Conservation (phyloP, 331 rosid species). For the Quercus lobata region DNA sequence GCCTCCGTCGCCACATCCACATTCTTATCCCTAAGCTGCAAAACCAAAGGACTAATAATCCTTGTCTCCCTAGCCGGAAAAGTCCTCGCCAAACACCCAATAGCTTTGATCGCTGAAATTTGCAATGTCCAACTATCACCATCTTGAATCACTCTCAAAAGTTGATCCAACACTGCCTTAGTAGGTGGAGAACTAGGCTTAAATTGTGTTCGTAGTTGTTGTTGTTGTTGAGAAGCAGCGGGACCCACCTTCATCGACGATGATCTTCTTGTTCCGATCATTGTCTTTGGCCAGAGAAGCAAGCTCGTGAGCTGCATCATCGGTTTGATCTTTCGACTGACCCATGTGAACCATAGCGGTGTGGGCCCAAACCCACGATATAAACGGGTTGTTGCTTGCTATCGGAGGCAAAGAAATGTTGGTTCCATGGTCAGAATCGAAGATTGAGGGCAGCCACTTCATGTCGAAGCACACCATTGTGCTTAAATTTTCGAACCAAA, state of each 20-base stretch:
- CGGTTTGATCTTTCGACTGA: conserved; percentile 50
- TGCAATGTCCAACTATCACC: too few species aligned
- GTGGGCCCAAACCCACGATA: conserved; percentile 76
- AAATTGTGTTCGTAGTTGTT: conserved; percentile 3
- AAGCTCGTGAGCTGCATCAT: conserved; percentile 47
- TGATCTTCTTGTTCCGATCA: conserved; percentile 60
- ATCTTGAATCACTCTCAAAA: too few species aligned
- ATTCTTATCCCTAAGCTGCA: too few species aligned
- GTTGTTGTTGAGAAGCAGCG: conserved; percentile 52
- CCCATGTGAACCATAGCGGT: conserved; percentile 70
- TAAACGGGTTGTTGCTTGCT: conserved; percentile 65
- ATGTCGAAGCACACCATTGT: conserved; percentile 59
- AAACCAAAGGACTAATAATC: too few species aligned
- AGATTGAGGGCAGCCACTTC: conserved; percentile 44
- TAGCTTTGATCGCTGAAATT: too few species aligned
- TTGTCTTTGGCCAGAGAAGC: conserved; percentile 45
- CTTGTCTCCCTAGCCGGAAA: too few species aligned
- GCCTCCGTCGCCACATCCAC: too few species aligned
- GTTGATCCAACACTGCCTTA: too few species aligned
- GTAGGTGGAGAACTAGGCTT: too few species aligned
- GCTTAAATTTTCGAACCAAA: conserved; percentile 52
- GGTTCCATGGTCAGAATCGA: conserved; percentile 40
- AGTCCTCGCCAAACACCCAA: too few species aligned
- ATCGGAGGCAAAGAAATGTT: conserved; percentile 63
- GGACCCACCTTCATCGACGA: conserved; percentile 70